phyloP scores from a whole-genome alignment of 768 basidiomycete genomes.

The Mycena alexandri region DNA sequence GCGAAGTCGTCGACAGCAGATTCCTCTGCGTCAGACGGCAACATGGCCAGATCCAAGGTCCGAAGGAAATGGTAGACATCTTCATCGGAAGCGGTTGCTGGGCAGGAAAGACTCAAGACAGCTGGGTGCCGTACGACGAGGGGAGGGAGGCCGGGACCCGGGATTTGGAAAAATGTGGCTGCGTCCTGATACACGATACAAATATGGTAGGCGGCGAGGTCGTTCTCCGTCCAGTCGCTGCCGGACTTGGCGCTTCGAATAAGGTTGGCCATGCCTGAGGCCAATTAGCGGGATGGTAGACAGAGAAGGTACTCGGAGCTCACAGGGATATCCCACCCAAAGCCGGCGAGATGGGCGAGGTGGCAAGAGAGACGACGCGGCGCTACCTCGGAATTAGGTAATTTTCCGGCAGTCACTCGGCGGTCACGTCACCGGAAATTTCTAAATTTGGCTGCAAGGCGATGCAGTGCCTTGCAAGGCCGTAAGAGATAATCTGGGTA shows the following conservation, averaged over 20 bases:
- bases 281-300: slow-evolving; percentile 1
- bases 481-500: too few relatives aligned
- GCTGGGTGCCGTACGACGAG: too few relatives aligned
- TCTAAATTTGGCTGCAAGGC: too few relatives aligned
- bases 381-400: too few relatives aligned
- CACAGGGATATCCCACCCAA: slow-evolving; percentile 3
- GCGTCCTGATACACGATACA: slow-evolving; percentile 38
- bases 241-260: slow-evolving; percentile 16
- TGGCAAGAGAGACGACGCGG: not conserved
- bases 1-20: slow-evolving; percentile 53
- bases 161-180: slow-evolving; percentile 42
- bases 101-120: not conserved
- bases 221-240: slow-evolving; percentile 35
- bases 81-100: slow-evolving; percentile 22
- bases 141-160: slow-evolving; percentile 34
- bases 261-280: slow-evolving; percentile 1
- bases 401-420: too few relatives aligned
- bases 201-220: slow-evolving; percentile 44
- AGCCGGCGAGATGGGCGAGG: not conserved
- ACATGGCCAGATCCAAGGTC: slow-evolving; percentile 33
- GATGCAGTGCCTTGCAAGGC: too few relatives aligned
- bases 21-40: slow-evolving; percentile 37
- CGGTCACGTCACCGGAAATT: too few relatives aligned
- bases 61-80: slow-evolving; percentile 32
- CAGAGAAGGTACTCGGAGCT: too few relatives aligned